These are phyloP conservation scores for Chaetomiaceae sp. DNA, from an alignment of 2,329 filamentous ascomycete genomes.

Conservation along the genomic window DNA sequence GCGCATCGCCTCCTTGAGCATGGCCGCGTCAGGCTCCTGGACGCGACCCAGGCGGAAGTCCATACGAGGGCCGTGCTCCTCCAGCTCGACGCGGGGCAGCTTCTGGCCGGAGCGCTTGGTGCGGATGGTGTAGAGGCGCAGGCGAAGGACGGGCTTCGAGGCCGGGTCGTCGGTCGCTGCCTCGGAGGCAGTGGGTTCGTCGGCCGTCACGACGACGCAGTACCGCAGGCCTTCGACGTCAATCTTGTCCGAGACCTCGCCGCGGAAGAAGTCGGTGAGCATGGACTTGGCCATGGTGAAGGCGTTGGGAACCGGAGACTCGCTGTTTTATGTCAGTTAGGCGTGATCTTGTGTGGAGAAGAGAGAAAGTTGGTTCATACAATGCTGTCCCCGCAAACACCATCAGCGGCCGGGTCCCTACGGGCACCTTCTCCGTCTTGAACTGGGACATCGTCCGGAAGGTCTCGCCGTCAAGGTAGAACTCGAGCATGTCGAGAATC, in stretches of 20 bases:
- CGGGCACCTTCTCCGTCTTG: conserved; percentile 67
- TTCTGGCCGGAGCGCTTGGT: conserved; percentile 85
- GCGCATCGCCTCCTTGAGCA: conserved; percentile 87
- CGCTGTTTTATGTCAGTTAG: conserved; percentile 33
- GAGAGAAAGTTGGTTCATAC: conserved; percentile 9
- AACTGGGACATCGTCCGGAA: conserved; percentile 70
- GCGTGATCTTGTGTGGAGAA: background rate
- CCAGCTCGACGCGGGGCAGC: conserved; percentile 84
- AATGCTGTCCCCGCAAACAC: conserved; percentile 87
- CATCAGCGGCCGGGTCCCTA: conserved; percentile 84
- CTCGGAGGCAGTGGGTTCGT: conserved; percentile 47
- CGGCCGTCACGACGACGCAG: conserved; percentile 74
- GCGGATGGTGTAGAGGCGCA: conserved; percentile 79
- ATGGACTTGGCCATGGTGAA: conserved; percentile 85
- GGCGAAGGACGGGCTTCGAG: conserved; percentile 52
- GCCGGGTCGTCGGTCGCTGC: conserved; percentile 16
- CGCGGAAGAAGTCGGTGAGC: conserved; percentile 86
- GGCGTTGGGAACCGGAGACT: conserved; percentile 70
- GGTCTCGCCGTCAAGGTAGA: conserved; percentile 71
- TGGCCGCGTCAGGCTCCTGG: conserved; percentile 69
- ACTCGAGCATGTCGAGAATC: conserved; percentile 90
- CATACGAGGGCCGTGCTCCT: conserved; percentile 92
- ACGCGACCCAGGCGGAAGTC: conserved; percentile 83
- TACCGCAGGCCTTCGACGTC: conserved; percentile 96
- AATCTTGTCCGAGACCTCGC: conserved; percentile 70